These are phyloP conservation scores for Antarctomyces pellizariae DNA, from an alignment of 495 filamentous ascomycete species.

Conservation along the genomic window DNA sequence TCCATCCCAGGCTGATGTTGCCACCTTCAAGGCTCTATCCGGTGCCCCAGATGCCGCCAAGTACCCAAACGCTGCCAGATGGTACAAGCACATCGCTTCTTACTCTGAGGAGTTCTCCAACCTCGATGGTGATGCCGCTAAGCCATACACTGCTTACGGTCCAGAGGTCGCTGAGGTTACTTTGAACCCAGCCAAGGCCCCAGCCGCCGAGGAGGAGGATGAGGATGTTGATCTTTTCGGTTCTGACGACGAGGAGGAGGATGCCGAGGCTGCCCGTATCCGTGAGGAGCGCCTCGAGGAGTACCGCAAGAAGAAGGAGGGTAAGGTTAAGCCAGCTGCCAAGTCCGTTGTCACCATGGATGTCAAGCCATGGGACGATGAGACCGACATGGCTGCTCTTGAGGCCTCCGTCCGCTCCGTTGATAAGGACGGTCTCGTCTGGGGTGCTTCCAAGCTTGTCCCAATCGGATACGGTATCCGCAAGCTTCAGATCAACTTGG, in stretches of 20 bases:
- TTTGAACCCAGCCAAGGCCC: constrained; percentile 69
- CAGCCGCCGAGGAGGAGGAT: constrained; percentile 38
- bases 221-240: constrained; percentile 81
- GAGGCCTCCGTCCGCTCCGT: constrained; percentile 69
- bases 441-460: constrained; percentile 82
- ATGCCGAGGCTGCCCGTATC: constrained; percentile 57
- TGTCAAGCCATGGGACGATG: constrained; percentile 98
- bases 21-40: constrained; percentile 73
- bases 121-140: constrained; percentile 76
- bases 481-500: constrained; percentile 97
- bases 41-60: constrained; percentile 51
- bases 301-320: constrained; percentile 94
- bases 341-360: constrained; percentile 92
- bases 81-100: constrained; percentile 94
- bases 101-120: constrained; percentile 79
- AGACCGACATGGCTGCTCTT: constrained; percentile 69
- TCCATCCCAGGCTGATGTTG: constrained; percentile 88
- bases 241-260: constrained; percentile 77
- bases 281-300: constrained; percentile 75
- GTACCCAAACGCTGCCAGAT: constrained; percentile 84
- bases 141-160: constrained; percentile 73
- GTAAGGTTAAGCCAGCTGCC: constrained; percentile 69
- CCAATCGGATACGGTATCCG: constrained; percentile 92
- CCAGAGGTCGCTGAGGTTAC: constrained; percentile 56
- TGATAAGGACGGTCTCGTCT: constrained; percentile 81